phyloP scores from a whole-genome alignment of 305 asterid species.

The Lippia alba region DNA sequence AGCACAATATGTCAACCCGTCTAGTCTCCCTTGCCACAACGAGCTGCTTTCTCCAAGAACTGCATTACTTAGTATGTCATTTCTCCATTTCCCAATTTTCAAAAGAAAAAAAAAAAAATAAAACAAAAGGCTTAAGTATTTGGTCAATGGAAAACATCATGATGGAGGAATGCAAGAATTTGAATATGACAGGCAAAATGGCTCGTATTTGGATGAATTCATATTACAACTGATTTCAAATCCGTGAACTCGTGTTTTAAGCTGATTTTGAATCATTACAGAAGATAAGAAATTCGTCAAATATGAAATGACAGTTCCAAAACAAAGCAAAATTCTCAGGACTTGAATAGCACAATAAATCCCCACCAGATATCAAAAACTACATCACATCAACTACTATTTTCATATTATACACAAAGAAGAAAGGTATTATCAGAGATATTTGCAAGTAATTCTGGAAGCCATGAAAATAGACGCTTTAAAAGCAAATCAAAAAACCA shows the following conservation, averaged over 20 bases:
- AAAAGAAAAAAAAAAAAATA: neutral
- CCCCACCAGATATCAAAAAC: conserved; percentile 8
- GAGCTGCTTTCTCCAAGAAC: conserved; percentile 89
- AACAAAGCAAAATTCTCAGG: conserved; percentile 2
- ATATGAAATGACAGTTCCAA: neutral
- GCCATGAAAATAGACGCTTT: conserved; percentile 20
- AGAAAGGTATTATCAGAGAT: neutral
- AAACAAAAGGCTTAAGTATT: neutral
- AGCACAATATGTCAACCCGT: conserved; percentile 90
- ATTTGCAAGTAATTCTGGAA: conserved; percentile 1
- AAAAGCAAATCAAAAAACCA: conserved; percentile 20
- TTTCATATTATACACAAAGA: neutral
- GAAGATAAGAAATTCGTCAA: neutral
- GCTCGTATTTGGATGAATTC: too few species aligned
- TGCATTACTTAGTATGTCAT: conserved; percentile 42
- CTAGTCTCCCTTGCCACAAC: conserved; percentile 85
- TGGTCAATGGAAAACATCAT: neutral
- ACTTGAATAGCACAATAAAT: neutral
- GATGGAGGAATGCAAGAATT: neutral
- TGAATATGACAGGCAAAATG: neutral
- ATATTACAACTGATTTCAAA: too few species aligned
- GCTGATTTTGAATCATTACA: too few species aligned
- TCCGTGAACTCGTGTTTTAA: too few species aligned
- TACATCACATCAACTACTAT: neutral
- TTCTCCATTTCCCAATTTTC: neutral